Conservation (phyloP, 345 rosid genomes). For the Gossypium anomalum region DNA sequence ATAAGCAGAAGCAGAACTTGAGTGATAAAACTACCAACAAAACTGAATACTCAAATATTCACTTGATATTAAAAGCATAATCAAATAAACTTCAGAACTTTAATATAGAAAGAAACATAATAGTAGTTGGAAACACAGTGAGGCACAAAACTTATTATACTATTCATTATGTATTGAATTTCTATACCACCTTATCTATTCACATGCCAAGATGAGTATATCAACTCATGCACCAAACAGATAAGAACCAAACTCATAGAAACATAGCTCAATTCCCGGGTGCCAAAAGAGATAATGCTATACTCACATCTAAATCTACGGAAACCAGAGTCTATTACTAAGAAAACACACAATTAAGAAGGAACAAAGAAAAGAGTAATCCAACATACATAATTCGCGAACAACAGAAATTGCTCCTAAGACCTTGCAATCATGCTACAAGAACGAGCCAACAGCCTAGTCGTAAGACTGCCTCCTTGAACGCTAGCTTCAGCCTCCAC, state of each 20-base stretch:
- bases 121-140: neutral
- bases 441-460: conserved; percentile 59
- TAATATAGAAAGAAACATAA: neutral
- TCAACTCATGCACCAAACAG: conserved; percentile 52
- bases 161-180: conserved; percentile 46
- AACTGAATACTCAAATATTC: neutral
- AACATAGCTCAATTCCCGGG: conserved; percentile 45
- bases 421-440: conserved; percentile 84
- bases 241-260: conserved; percentile 48
- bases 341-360: conserved; percentile 21
- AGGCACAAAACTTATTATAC: conserved; percentile 23
- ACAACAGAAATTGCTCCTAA: conserved; percentile 35
- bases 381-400: conserved; percentile 34
- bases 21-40: neutral
- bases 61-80: conserved; percentile 5
- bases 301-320: conserved; percentile 45
- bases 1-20: neutral
- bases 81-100: neutral
- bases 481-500: conserved; percentile 48
- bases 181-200: conserved; percentile 75
- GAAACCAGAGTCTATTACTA: conserved; percentile 33
- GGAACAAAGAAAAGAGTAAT: conserved; percentile 26
- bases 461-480: conserved; percentile 53
- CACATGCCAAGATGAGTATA: conserved; percentile 55
- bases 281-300: conserved; percentile 47